phyloP scores from a whole-genome alignment of 2,329 filamentous ascomycete genomes.

The Penicillium rolfsii region DNA sequence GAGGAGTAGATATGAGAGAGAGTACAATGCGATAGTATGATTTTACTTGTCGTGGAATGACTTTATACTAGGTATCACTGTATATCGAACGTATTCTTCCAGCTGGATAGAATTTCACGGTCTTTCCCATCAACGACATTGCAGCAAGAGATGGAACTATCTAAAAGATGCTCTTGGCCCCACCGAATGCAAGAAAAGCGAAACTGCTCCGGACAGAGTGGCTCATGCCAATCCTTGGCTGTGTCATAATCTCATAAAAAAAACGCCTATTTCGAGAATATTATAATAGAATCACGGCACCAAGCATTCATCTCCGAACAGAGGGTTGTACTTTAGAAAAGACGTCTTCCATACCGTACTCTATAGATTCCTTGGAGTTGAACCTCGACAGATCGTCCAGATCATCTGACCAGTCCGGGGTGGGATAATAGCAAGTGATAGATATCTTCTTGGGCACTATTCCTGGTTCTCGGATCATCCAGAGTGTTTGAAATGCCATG shows the following conservation, averaged over 20 bases:
- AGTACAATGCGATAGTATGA: neutral
- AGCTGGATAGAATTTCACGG: too few species aligned
- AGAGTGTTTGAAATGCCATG: too few species aligned
- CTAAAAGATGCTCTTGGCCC: too few species aligned
- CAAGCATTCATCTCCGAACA: neutral
- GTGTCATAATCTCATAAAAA: neutral
- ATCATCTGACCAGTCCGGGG: too few species aligned
- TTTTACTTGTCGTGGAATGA: too few species aligned
- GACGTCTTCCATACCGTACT: neutral
- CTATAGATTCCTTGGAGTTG: neutral
- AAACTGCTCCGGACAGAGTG: neutral
- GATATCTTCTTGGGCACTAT: neutral
- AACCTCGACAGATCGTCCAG: too few species aligned
- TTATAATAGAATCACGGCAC: too few species aligned
- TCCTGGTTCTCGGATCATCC: neutral
- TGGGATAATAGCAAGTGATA: too few species aligned
- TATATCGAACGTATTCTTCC: too few species aligned
- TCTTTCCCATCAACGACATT: neutral
- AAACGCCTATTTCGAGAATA: neutral
- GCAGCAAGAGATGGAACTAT: neutral
- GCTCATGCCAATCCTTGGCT: neutral
- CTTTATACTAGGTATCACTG: too few species aligned
- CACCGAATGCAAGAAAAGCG: neutral
- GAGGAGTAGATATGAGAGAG: too few species aligned
- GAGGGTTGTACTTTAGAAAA: neutral